These are phyloP conservation scores for Mrakia blollopis DNA, from an alignment of 768 basidiomycete genomes.

Conservation along the genomic window DNA sequence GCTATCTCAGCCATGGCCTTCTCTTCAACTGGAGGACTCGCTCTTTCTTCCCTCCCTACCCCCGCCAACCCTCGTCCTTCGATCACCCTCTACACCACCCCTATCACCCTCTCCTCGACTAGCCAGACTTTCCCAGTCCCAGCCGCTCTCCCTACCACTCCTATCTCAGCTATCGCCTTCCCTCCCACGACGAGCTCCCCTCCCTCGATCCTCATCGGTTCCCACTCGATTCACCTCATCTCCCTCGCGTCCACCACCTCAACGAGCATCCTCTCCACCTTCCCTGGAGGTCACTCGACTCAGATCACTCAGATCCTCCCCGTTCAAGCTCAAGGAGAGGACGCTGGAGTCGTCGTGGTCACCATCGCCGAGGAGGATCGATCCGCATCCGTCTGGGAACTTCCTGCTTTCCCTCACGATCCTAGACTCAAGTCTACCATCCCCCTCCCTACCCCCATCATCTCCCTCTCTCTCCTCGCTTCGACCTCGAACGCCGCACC, in stretches of 20 bases:
- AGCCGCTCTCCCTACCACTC: conserved; percentile 6
- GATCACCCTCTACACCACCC: neutral
- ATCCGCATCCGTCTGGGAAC: conserved; percentile 20
- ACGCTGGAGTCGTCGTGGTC: neutral
- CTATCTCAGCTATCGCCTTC: conserved; percentile 19
- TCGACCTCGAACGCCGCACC: neutral
- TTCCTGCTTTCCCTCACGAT: conserved; percentile 14
- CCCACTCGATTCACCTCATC: conserved; percentile 25
- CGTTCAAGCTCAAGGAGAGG: conserved; percentile 1
- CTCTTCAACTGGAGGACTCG: conserved; percentile 3
- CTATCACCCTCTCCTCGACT: conserved; percentile 4
- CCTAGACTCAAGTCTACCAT: conserved; percentile 15
- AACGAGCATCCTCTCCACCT: conserved; percentile 10
- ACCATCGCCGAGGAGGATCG: conserved; percentile 23
- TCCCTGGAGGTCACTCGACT: conserved; percentile 22
- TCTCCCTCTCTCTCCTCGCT: neutral
- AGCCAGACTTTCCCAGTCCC: conserved; percentile 7
- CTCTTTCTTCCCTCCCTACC: conserved; percentile 12
- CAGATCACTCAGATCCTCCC: conserved; percentile 1
- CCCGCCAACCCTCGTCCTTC: conserved; percentile 13
- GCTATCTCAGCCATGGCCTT: conserved; percentile 19
- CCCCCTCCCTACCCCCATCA: conserved; percentile 13
- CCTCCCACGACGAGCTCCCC: neutral
- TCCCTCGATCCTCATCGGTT: conserved; percentile 4
- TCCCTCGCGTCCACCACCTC: conserved; percentile 9